Evolutionary conservation across 257 asterid species (phyloP).

Genomic region (Solanum bulbocastanum): DNA sequence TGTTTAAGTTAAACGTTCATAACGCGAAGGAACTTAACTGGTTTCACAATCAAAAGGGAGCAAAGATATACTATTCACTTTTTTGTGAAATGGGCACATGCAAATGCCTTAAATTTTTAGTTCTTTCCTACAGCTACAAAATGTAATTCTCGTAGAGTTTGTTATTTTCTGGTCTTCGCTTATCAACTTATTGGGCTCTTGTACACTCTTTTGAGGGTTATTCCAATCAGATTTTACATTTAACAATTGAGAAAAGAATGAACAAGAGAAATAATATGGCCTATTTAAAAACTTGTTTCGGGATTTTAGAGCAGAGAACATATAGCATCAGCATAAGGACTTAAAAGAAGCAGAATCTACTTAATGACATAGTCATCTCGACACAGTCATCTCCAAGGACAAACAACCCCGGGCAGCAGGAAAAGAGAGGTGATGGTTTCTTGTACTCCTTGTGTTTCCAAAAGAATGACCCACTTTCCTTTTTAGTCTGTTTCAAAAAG

Average conservation of each 20-base stretch:
- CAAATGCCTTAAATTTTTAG: background rate
- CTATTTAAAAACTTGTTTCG: background rate
- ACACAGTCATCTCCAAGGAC: background rate
- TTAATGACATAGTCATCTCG: background rate
- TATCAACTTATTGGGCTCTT: background rate
- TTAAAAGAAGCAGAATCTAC: background rate
- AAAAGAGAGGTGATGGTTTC: background rate
- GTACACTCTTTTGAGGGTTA: background rate
- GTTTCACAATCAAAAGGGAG: background rate
- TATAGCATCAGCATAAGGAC: conserved; percentile 28
- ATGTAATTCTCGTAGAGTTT: background rate
- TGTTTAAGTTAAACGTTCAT: background rate
- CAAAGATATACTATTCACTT: background rate
- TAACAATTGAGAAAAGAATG: background rate
- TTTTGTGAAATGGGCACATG: background rate
- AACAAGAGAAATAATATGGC: background rate
- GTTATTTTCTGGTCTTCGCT: background rate
- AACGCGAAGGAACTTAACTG: background rate
- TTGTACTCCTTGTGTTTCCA: background rate
- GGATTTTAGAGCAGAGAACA: background rate
- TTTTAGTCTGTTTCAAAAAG: no score
- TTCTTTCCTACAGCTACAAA: background rate
- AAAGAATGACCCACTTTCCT: no score
- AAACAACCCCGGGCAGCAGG: background rate
- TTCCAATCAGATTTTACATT: background rate